Conservation (phyloP, 345 rosid genomes). For the Cardamine occulta region DNA sequence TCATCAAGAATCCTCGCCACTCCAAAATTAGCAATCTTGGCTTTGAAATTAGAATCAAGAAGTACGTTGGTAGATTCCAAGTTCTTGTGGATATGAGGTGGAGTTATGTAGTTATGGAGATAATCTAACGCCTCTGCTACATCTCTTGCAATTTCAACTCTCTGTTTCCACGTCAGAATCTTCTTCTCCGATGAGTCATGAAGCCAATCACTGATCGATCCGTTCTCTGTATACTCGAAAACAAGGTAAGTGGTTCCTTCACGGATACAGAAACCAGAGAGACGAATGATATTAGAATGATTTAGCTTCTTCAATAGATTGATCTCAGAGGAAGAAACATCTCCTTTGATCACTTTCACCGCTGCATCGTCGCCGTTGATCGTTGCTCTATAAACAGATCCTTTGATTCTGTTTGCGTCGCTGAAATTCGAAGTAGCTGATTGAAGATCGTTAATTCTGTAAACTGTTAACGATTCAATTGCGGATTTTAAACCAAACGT, state of each 20-base stretch:
- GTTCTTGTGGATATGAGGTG: conserved; percentile 83
- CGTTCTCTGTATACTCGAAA: conserved; percentile 72
- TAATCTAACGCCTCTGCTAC: conserved; percentile 81
- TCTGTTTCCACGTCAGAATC: conserved; percentile 76
- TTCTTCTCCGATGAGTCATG: conserved; percentile 48
- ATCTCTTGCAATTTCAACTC: conserved; percentile 73
- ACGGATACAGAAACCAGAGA: conserved; percentile 82
- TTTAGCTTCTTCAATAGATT: conserved; percentile 77
- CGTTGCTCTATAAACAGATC: conserved; percentile 66
- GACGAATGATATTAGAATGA: conserved; percentile 78
- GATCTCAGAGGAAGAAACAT: conserved; percentile 71
- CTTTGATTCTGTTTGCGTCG: conserved; percentile 60
- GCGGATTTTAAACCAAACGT: conserved; percentile 52
- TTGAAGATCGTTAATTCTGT: conserved; percentile 63
- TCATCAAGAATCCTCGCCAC: conserved; percentile 63
- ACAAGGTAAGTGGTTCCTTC: conserved; percentile 82
- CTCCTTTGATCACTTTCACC: conserved; percentile 78
- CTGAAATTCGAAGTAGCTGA: conserved; percentile 65
- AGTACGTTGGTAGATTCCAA: conserved; percentile 81
- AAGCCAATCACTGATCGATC: conserved; percentile 71
- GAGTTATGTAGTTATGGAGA: conserved; percentile 76
- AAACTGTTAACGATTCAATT: conserved; percentile 64
- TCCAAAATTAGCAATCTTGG: conserved; percentile 80
- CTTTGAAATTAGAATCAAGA: conserved; percentile 69
- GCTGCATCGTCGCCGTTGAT: conserved; percentile 81